Conservation (phyloP, 2,329 filamentous ascomycete species). For the Alternaria burnsii region DNA sequence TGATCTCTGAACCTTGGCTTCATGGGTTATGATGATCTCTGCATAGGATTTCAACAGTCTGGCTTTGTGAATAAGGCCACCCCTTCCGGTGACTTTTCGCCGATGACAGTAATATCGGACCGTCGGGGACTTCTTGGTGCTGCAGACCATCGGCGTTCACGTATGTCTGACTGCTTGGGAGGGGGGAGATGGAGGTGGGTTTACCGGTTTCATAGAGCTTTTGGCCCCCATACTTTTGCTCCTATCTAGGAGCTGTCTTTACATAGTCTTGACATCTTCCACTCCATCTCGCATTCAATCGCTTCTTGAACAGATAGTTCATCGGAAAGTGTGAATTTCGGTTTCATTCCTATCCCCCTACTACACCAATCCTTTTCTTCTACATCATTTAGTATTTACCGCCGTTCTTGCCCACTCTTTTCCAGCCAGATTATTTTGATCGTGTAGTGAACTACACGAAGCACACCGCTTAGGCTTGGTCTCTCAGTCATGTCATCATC, state of each 20-base stretch:
- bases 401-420: not conserved
- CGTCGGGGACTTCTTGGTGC: not conserved
- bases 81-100: not conserved
- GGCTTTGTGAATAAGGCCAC: not conserved
- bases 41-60: not conserved
- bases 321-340: not conserved
- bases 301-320: not conserved
- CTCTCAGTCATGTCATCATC: conserved; percentile 20
- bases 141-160: not conserved
- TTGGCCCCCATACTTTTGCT: not conserved
- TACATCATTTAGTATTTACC: not conserved
- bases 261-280: not conserved
- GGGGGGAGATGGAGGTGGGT: not conserved
- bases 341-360: not conserved
- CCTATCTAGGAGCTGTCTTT: not conserved
- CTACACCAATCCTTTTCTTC: not conserved
- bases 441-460: not conserved
- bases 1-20: not conserved
- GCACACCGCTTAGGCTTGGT: not conserved
- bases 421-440: not conserved
- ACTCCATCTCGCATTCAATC: not conserved
- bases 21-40: not conserved
- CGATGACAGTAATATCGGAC: not conserved
- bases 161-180: not conserved
- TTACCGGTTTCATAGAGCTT: not conserved